Percentiles rank a stretch among this genome's conserved stretches.
Conservation (phyloP, 1,284 basidiomycete species). For the Rhizoctonia solani region DNA sequence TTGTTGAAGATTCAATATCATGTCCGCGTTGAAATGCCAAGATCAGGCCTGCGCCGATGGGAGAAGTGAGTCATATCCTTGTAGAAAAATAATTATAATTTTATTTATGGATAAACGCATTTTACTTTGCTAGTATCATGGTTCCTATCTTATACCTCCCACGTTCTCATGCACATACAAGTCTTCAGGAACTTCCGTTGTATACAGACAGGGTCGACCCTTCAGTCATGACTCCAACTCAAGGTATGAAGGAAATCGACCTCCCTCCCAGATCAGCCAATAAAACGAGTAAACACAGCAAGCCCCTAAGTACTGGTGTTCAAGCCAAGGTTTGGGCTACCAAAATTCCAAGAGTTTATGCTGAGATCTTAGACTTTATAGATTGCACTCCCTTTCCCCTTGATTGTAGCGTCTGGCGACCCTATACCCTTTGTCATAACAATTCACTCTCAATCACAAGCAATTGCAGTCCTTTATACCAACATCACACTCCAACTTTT, state of each 20-base stretch:
- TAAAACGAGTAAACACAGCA: too few relatives aligned
- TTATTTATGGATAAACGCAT: neutral
- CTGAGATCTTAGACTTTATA: neutral
- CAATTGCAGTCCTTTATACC: neutral
- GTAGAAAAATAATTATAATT: neutral
- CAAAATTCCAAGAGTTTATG: neutral
- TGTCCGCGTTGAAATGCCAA: neutral
- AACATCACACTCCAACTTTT: neutral
- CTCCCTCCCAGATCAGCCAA: too few relatives aligned
- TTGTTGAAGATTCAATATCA: neutral
- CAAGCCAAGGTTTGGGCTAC: neutral
- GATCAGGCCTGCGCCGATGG: neutral
- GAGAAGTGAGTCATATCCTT: neutral
- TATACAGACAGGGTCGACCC: too few relatives aligned
- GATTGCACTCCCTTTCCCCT: neutral
- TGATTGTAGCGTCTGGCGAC: neutral
- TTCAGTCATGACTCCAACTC: too few relatives aligned
- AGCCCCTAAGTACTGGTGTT: neutral
- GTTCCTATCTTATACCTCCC: neutral
- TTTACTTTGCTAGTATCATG: neutral
- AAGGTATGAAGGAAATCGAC: too few relatives aligned
- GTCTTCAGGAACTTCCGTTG: neutral
- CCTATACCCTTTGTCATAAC: neutral
- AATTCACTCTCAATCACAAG: neutral
- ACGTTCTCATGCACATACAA: neutral